These are phyloP conservation scores for Cardiospermum halicacabum DNA, from an alignment of 345 rosid genomes.

Conservation along the genomic window DNA sequence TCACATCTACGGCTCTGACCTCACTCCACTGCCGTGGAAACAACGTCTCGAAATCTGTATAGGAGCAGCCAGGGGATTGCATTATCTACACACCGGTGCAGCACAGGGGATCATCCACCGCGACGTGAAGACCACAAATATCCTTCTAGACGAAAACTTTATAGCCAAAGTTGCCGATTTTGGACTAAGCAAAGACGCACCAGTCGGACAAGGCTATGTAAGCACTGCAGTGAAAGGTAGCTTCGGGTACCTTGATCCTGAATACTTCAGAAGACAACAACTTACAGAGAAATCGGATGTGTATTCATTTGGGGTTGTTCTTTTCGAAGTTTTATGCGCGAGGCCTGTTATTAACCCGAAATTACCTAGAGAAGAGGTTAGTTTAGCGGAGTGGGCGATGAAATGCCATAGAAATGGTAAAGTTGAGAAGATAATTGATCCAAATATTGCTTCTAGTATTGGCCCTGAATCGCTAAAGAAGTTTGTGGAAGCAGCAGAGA, in stretches of 20 bases:
- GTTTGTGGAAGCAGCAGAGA: slow-evolving; percentile 74
- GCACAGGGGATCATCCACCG: slow-evolving; percentile 80
- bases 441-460: slow-evolving; percentile 41
- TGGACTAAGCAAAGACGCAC: slow-evolving; percentile 73
- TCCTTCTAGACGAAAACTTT: slow-evolving; percentile 76
- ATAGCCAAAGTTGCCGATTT: slow-evolving; percentile 77
- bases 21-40: slow-evolving; percentile 65
- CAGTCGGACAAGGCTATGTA: slow-evolving; percentile 61
- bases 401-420: slow-evolving; percentile 52
- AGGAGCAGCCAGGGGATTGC: slow-evolving; percentile 76
- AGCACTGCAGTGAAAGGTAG: slow-evolving; percentile 93
- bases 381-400: slow-evolving; percentile 84
- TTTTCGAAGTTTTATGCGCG: slow-evolving; percentile 75
- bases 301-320: slow-evolving; percentile 82
- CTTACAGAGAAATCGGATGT: slow-evolving; percentile 85
- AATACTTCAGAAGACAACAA: slow-evolving; percentile 79
- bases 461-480: slow-evolving; percentile 51
- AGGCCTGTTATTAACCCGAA: slow-evolving; percentile 63
- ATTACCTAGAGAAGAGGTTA: slow-evolving; percentile 66
- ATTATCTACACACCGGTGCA: slow-evolving; percentile 78
- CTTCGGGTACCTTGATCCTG: slow-evolving; percentile 83
- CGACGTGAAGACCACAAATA: slow-evolving; percentile 82
- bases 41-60: slow-evolving; percentile 79
- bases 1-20: slow-evolving; percentile 61
- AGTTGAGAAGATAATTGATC: slow-evolving; percentile 62